phyloP scores from a whole-genome alignment of 169 alveolate species.

The Plasmodium adleri region DNA sequence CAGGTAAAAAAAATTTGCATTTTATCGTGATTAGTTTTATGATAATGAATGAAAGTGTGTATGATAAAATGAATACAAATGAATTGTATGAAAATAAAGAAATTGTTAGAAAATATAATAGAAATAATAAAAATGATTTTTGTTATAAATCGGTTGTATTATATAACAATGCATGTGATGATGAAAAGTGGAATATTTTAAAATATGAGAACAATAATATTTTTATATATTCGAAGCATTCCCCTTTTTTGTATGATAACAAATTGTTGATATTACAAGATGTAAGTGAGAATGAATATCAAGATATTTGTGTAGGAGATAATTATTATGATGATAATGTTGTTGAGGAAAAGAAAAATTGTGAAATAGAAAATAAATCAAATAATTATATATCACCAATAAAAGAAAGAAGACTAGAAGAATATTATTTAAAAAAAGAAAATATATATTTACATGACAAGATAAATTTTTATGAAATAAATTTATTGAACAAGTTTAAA shows the following conservation, averaged over 20 bases:
- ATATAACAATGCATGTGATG: conserved; percentile 11
- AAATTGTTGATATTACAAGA: conserved; percentile 26
- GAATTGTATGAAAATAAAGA: too few species aligned
- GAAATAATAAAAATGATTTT: not conserved
- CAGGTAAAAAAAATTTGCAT: conserved; percentile 52
- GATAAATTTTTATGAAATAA: not conserved
- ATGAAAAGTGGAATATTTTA: conserved; percentile 49
- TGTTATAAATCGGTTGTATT: conserved; percentile 42
- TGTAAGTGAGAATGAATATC: not conserved
- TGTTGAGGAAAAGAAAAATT: not conserved
- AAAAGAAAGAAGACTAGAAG: not conserved
- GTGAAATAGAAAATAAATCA: not conserved
- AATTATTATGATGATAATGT: too few species aligned
- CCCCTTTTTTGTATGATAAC: conserved; percentile 33
- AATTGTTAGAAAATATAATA: too few species aligned
- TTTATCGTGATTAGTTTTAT: conserved; percentile 53
- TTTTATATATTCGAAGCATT: conserved; percentile 34
- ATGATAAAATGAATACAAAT: too few species aligned
- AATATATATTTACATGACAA: not conserved
- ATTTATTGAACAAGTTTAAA: not conserved
- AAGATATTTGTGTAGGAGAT: not conserved
- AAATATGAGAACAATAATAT: conserved; percentile 5
- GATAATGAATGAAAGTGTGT: conserved; percentile 3
- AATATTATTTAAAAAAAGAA: not conserved
- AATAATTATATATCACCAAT: too few species aligned